Evolutionary conservation across 192 early-diverging fungal species (phyloP).

Genomic region (Backusella mclennaniae): DNA sequence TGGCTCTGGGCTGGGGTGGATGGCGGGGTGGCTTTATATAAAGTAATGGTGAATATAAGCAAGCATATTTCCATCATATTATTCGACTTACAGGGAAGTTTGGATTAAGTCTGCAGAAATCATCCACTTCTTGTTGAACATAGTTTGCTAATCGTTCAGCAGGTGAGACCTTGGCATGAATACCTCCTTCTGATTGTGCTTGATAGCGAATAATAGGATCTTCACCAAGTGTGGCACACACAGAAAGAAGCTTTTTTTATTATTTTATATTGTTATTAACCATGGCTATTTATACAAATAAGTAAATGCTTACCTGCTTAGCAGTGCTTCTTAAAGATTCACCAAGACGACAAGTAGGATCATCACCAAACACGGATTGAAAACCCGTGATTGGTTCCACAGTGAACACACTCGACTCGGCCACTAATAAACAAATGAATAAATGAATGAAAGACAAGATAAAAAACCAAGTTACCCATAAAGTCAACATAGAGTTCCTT

Average conservation of each 20-base stretch:
- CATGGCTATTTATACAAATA: neutral
- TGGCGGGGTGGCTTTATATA: slow-evolving; percentile 37
- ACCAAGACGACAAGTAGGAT: slow-evolving; percentile 26
- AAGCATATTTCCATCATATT: no score
- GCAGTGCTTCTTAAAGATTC: neutral
- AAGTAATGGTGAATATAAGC: no score
- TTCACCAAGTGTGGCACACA: slow-evolving; percentile 86
- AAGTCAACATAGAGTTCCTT: slow-evolving; percentile 85
- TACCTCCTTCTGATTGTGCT: slow-evolving; percentile 63
- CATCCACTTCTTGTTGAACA: slow-evolving; percentile 84
- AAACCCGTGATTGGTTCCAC: slow-evolving; percentile 68
- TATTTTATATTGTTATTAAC: neutral
- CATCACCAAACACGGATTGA: slow-evolving; percentile 63
- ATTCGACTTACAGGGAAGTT: slow-evolving; percentile 55
- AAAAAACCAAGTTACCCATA: slow-evolving; percentile 51
- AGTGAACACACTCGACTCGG: slow-evolving; percentile 53
- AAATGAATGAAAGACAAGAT: neutral
- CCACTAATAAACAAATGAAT: slow-evolving; percentile 4
- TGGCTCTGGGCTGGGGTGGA: slow-evolving; percentile 59
- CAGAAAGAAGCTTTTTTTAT: slow-evolving; percentile 68
- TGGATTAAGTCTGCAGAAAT: slow-evolving; percentile 61
- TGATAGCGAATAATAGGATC: slow-evolving; percentile 93
- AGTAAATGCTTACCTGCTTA: slow-evolving; percentile 6
- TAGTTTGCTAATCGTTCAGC: slow-evolving; percentile 73
- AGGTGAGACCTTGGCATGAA: slow-evolving; percentile 24